These are phyloP conservation scores for Xylariaceae sp. DNA, from an alignment of 2,329 filamentous ascomycete genomes.

Conservation along the genomic window DNA sequence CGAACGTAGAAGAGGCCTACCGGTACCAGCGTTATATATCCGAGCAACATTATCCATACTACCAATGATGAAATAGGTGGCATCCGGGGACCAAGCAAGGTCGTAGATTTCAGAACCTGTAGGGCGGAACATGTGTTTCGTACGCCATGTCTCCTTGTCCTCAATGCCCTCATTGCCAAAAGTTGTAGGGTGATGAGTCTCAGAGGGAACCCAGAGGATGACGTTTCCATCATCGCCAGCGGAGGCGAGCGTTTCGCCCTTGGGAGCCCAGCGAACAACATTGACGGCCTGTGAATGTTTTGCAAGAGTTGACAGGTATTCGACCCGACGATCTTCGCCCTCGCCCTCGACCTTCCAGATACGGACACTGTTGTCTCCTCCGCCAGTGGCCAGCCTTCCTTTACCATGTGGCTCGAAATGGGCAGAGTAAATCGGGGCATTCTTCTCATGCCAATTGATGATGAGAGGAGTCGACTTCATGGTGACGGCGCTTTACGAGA, in stretches of 20 bases:
- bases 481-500: conserved; percentile 43
- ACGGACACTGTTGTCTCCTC: conserved; percentile 94
- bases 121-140: conserved; percentile 97
- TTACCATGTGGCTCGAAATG: conserved; percentile 95
- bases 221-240: conserved; percentile 98
- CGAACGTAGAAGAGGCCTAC: conserved; percentile 33
- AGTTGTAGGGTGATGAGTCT: conserved; percentile 67
- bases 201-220: conserved; percentile 91
- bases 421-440: conserved; percentile 94
- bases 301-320: conserved; percentile 87
- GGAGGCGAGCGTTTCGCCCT: conserved; percentile 91
- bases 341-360: conserved; percentile 88
- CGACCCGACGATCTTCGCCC: conserved; percentile 85
- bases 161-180: conserved; percentile 87
- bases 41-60: conserved; percentile 99
- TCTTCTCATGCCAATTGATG: conserved; percentile 98
- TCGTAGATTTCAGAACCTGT: conserved; percentile 97
- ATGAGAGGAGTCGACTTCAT: conserved; percentile 98
- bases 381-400: conserved; percentile 88
- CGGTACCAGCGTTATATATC: conserved; percentile 93
- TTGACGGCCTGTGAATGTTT: conserved; percentile 98
- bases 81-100: conserved; percentile 98
- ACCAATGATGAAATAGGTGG: conserved; percentile 92
- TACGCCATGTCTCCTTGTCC: conserved; percentile 95
- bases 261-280: conserved; percentile 93